A percentile compares a stretch with the other conserved stretches of the same genome.
phyloP scores from a whole-genome alignment of 1,284 basidiomycete species.

The Malassezia arunalokei region DNA sequence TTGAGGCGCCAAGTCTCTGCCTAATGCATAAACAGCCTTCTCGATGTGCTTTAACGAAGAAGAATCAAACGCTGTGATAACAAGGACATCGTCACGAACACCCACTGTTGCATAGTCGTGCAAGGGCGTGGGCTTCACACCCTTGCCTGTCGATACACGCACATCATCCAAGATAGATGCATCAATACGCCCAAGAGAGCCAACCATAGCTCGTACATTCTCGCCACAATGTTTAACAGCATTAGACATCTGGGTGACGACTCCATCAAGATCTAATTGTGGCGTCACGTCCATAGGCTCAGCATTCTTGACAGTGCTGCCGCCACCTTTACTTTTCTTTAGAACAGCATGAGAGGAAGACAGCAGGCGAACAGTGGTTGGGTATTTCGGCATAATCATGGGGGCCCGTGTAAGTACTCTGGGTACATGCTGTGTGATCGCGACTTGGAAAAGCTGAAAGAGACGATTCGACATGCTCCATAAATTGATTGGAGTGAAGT shows the following conservation, averaged over 20 bases:
- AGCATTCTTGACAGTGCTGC: background rate
- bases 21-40: slow-evolving; percentile 32
- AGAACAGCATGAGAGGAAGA: background rate
- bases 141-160: slow-evolving; percentile 18
- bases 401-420: too few relatives aligned
- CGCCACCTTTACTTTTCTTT: slow-evolving; percentile 7
- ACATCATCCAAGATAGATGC: slow-evolving; percentile 27
- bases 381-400: too few relatives aligned
- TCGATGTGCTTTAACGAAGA: slow-evolving; percentile 41
- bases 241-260: slow-evolving; percentile 1
- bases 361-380: background rate
- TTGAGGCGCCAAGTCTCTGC: slow-evolving; percentile 36
- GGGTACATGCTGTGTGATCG: too few relatives aligned
- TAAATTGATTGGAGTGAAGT: background rate
- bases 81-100: slow-evolving; percentile 30
- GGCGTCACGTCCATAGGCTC: slow-evolving; percentile 4
- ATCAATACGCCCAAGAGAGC: slow-evolving; percentile 14
- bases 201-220: slow-evolving; percentile 1
- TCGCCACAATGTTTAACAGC: slow-evolving; percentile 5
- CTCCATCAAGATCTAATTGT: slow-evolving; percentile 10
- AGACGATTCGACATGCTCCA: background rate
- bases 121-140: slow-evolving; percentile 21
- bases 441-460: background rate
- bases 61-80: slow-evolving; percentile 36
- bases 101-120: slow-evolving; percentile 42